A percentile compares a stretch with the other conserved stretches of the same genome.
Conservation (phyloP, 345 rosid species). For the Lumnitzera littorea region DNA sequence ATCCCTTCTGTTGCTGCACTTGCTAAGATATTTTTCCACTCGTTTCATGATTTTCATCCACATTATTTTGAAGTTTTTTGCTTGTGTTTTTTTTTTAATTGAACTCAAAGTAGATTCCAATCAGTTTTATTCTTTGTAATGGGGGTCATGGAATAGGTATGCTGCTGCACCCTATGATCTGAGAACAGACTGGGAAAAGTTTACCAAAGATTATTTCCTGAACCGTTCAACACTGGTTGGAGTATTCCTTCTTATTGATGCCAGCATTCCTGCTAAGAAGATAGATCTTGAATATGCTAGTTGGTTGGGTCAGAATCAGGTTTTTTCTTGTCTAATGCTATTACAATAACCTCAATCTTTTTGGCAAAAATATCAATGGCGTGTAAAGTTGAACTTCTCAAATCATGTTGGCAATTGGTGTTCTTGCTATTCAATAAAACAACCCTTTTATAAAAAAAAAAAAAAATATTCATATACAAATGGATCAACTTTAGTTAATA, state of each 20-base stretch:
- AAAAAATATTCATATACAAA: too few species aligned
- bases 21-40: too few species aligned
- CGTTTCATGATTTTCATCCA: too few species aligned
- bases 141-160: constrained; percentile 36
- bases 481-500: too few species aligned
- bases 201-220: constrained; percentile 82
- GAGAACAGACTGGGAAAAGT: constrained; percentile 68
- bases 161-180: constrained; percentile 91
- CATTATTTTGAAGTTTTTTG: background rate
- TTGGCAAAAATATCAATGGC: too few species aligned
- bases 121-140: background rate
- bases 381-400: too few species aligned
- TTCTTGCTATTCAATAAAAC: too few species aligned
- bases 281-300: constrained; percentile 94
- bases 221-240: constrained; percentile 77
- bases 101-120: background rate
- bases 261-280: constrained; percentile 81
- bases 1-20: too few species aligned
- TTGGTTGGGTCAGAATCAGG: constrained; percentile 98
- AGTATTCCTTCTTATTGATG: constrained; percentile 87
- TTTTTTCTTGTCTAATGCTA: constrained; percentile 6
- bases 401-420: too few species aligned
- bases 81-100: background rate
- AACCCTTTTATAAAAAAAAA: too few species aligned
- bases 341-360: too few species aligned